Evolutionary conservation across 2,329 filamentous ascomycete species (phyloP).

Genomic region (Teratosphaeria gauchensis): DNA sequence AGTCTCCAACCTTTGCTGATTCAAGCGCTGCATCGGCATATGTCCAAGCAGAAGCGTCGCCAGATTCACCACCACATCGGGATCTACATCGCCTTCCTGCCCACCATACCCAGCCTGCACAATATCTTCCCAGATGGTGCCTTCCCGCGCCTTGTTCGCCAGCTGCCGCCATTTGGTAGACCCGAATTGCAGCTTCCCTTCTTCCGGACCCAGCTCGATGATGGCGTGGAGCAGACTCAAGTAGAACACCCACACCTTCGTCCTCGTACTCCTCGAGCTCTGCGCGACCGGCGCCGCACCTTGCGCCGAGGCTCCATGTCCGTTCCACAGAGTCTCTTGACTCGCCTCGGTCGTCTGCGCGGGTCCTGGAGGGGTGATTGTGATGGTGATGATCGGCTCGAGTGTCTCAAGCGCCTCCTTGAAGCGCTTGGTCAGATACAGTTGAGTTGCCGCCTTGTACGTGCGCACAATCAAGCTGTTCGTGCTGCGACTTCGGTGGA

Average conservation of each 20-base stretch:
- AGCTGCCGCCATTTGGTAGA: constrained; percentile 74
- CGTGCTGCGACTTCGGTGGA: constrained; percentile 56
- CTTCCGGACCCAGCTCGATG: constrained; percentile 76
- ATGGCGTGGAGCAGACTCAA: constrained; percentile 87
- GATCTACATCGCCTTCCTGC: constrained; percentile 80
- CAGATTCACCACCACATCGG: constrained; percentile 87
- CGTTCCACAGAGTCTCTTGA: constrained; percentile 1
- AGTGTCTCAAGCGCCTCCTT: constrained; percentile 82
- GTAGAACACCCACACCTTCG: constrained; percentile 97
- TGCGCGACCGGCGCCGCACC: constrained; percentile 59
- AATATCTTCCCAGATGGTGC: constrained; percentile 90
- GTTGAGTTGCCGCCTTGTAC: constrained; percentile 86
- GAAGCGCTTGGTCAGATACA: constrained; percentile 88
- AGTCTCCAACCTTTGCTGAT: constrained; percentile 78
- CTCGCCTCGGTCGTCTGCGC: constrained; percentile 13
- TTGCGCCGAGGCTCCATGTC: constrained; percentile 11
- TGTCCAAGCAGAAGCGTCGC: constrained; percentile 87
- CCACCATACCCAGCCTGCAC: constrained; percentile 80
- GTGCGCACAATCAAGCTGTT: constrained; percentile 75
- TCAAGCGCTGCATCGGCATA: constrained; percentile 69
- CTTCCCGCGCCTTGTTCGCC: constrained; percentile 75
- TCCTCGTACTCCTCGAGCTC: constrained; percentile 70
- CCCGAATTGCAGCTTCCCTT: constrained; percentile 83
- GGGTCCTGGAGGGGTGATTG: constrained; percentile 23
- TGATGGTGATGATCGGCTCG: constrained; percentile 72